These are phyloP conservation scores for Thraustochytrium sp. DNA, from an alignment of 352 stramenopile genomes.

Conservation along the genomic window DNA sequence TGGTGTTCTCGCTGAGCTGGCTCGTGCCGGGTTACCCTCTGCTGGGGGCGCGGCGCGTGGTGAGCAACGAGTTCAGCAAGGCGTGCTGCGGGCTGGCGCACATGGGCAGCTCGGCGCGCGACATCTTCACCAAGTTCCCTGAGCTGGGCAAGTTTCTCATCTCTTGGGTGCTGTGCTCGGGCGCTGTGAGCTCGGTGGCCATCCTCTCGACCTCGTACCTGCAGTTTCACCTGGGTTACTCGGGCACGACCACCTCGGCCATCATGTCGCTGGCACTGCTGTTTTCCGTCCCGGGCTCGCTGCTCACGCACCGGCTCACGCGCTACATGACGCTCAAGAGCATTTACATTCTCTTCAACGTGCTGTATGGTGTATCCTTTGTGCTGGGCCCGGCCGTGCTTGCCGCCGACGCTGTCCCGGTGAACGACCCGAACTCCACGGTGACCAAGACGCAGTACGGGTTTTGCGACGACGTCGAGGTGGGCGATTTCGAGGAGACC, in stretches of 20 bases:
- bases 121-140: constrained; percentile 23
- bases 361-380: constrained; percentile 28
- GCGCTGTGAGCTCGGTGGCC: neutral
- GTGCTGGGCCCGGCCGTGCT: neutral
- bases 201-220: constrained; percentile 26
- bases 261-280: constrained; percentile 2
- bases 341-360: neutral
- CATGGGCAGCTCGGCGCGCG: neutral
- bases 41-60: neutral
- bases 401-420: neutral
- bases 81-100: constrained; percentile 6
- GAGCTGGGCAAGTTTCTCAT: neutral
- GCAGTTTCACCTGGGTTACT: constrained; percentile 38
- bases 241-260: neutral
- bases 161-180: neutral
- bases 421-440: neutral
- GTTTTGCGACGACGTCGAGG: neutral
- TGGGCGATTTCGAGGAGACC: neutral
- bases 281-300: constrained; percentile 21
- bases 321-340: neutral
- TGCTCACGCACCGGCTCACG: neutral
- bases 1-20: neutral
- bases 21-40: neutral
- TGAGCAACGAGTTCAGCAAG: neutral
- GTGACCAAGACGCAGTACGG: constrained; percentile 1